These are phyloP conservation scores for Pseudocercospora cruenta DNA, from an alignment of 2,329 filamentous ascomycete genomes.

Conservation along the genomic window DNA sequence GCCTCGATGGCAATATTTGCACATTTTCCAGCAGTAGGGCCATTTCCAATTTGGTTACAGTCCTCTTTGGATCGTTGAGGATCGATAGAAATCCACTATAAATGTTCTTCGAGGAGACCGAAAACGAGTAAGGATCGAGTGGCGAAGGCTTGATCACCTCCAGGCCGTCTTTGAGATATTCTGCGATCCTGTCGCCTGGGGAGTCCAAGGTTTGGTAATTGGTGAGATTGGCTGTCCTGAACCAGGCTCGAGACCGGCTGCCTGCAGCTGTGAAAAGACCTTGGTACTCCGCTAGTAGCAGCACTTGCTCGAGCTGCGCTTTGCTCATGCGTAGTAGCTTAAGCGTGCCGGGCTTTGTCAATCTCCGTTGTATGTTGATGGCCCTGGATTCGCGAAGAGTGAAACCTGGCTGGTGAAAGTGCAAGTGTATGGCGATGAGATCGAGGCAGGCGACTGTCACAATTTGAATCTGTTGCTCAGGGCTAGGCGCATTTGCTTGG, in stretches of 20 bases:
- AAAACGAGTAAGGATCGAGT: background rate
- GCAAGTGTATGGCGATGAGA: background rate
- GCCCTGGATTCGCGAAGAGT: too few species aligned
- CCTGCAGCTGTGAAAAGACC: background rate
- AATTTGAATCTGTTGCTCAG: background rate
- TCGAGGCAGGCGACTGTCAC: background rate
- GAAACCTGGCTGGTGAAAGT: background rate
- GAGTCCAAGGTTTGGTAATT: background rate
- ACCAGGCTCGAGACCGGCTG: background rate
- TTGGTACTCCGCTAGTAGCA: background rate
- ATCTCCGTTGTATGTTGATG: background rate
- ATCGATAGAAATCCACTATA: background rate
- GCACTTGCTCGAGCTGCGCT: background rate
- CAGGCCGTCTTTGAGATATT: background rate
- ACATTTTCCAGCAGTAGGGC: background rate
- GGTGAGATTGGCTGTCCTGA: background rate
- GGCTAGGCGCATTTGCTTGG: background rate
- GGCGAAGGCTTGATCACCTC: background rate
- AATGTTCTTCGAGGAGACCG: background rate
- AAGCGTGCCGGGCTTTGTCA: background rate
- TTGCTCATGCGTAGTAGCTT: background rate
- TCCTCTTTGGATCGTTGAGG: background rate
- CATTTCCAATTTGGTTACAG: background rate
- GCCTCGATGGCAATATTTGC: background rate
- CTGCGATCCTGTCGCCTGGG: background rate